These are phyloP conservation scores for Xenoacremonium recifei DNA, from an alignment of 2,329 filamentous ascomycete species.

Conservation along the genomic window DNA sequence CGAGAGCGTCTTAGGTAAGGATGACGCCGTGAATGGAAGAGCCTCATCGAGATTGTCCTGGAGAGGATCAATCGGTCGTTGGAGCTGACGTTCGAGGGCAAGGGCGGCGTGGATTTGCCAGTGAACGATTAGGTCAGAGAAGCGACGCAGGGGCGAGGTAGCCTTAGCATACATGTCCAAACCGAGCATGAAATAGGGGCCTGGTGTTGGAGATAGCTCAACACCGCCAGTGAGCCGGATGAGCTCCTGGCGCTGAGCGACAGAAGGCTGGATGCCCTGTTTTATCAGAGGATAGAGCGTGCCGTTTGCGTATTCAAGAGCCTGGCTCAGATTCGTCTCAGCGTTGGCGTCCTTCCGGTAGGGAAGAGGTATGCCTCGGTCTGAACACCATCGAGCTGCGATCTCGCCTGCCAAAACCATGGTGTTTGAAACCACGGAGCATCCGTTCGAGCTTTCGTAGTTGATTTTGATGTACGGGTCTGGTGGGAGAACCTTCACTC, in stretches of 20 bases:
- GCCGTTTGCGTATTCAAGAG: conserved; percentile 35
- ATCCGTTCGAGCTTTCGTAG: conserved; percentile 28
- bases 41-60: conserved; percentile 32
- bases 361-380: conserved; percentile 57
- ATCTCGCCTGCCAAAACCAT: conserved; percentile 65
- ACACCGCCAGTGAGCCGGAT: conserved; percentile 43
- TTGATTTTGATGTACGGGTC: conserved; percentile 50
- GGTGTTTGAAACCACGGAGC: conserved; percentile 35
- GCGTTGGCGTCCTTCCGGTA: conserved; percentile 52
- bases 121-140: conserved; percentile 60
- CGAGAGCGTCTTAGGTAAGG: conserved; percentile 46
- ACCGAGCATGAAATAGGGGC: conserved; percentile 57
- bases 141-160: conserved; percentile 66
- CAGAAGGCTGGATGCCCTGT: conserved; percentile 32
- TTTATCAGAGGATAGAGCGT: conserved; percentile 34
- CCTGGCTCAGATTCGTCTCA: conserved; percentile 32
- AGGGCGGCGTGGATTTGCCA: conserved; percentile 65
- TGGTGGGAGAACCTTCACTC: conserved; percentile 31
- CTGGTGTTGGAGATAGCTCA: conserved; percentile 51
- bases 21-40: conserved; percentile 44
- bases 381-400: conserved; percentile 59
- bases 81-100: conserved; percentile 39
- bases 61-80: conserved; percentile 22
- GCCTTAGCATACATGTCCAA: conserved; percentile 60
- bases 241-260: conserved; percentile 28